Percentiles rank a stretch among this genome's conserved stretches.
These are phyloP conservation scores for Mercurialis annua DNA, from an alignment of 345 rosid genomes.

Conservation along the genomic window DNA sequence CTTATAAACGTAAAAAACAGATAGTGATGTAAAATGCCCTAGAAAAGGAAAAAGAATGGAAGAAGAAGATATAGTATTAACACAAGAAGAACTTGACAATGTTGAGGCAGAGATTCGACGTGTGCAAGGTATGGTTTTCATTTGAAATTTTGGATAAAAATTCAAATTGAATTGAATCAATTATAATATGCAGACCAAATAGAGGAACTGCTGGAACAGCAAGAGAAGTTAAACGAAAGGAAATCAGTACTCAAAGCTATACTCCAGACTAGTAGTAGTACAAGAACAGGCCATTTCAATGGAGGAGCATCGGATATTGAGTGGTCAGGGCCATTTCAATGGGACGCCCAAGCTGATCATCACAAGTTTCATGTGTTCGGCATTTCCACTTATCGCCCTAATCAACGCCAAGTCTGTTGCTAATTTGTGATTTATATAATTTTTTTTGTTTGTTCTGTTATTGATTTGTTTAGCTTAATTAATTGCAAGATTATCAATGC, in stretches of 20 bases:
- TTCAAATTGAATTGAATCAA: conserved; percentile 5
- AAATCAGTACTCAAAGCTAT: conserved; percentile 60
- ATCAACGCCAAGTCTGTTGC: conserved; percentile 71
- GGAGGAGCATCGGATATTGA: conserved; percentile 31
- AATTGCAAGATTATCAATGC: conserved; percentile 72
- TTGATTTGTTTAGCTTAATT: background rate
- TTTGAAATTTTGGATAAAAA: background rate
- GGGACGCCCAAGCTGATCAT: conserved; percentile 84
- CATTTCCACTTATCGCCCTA: conserved; percentile 69
- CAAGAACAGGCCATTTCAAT: conserved; percentile 22
- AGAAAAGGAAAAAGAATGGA: background rate
- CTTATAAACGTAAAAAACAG: no score
- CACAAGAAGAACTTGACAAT: conserved; percentile 59
- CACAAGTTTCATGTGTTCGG: conserved; percentile 75
- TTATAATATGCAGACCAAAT: conserved; percentile 49
- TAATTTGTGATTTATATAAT: background rate
- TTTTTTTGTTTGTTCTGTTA: background rate
- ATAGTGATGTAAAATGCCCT: no score
- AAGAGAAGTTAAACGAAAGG: conserved; percentile 68
- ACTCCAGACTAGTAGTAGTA: conserved; percentile 42
- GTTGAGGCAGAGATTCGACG: conserved; percentile 57
- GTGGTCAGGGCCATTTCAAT: conserved; percentile 70
- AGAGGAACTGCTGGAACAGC: conserved; percentile 59
- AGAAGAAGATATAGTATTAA: conserved; percentile 4
- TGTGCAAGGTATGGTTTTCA: conserved; percentile 50